Base-by-base conservation (phyloP, 2,329 filamentous ascomycete species). In the Aureobasidium subglaciale region DNA sequence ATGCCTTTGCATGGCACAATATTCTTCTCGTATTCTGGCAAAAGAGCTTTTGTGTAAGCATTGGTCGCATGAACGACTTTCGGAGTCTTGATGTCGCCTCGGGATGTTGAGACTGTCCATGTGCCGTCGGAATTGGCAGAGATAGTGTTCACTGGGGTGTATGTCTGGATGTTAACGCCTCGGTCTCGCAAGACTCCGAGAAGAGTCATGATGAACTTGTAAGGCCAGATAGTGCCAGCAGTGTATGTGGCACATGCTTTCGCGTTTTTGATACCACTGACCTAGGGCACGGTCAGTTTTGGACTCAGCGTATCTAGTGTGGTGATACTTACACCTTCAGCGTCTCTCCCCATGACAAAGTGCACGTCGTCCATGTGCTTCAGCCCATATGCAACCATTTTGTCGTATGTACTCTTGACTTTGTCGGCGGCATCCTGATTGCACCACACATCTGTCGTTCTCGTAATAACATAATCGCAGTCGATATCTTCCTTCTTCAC, bases 171-270 rank as follows among this genome's bases (percentile, higher is more conserved):
- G 62, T 90, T 90, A 62, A 90, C 82, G n/a, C 64, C 65, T 2
- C 64, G 69, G 1, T 67, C 67, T 24, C 73, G 65, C 4, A 78
- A 65, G 0, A 86, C 69, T 65, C 86, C 81, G 1, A 95, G 71
- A 0, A 90, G 75, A 71, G 84, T 85, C 2, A 81, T 74, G 2
- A 93, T 82, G 15, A 92, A 78, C 71, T 90, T 91, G 69, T 92
- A 91, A 0, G 88, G 87, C 86, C 85, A 88, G 32, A 88, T 64
- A 62, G 80, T 83, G 0, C 80, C 86, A 0, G 87, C 86, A 48
- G 80, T 67, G 45, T 68, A 72, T 5, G 62, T 67, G 56, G 70
- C 67, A 5, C 59, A 64, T 2, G 63, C 66, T 42, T 68, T 66
- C 1, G 71, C 71, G 2, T 66, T 69, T 32, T 71, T 72, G 35